Evolutionary conservation across 2,329 filamentous ascomycete species (phyloP).

Genomic region (Ophiocordyceps camponoti-saundersi): DNA sequence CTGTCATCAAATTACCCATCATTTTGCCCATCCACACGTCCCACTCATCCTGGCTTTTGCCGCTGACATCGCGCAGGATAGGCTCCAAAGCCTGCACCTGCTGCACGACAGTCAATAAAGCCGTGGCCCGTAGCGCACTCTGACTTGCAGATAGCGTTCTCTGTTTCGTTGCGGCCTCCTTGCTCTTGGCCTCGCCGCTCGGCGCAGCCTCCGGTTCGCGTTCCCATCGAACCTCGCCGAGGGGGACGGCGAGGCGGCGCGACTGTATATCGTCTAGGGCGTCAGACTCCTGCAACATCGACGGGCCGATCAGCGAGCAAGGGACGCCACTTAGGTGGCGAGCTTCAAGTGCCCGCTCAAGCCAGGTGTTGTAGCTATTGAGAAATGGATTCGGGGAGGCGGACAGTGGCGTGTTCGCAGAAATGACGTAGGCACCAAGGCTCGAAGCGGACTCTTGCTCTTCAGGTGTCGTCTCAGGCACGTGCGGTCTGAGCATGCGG

Average conservation of each 20-base stretch:
- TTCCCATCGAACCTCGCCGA: conserved; percentile 79
- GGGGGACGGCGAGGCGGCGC: conserved; percentile 69
- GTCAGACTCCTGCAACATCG: conserved; percentile 67
- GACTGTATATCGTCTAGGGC: conserved; percentile 50
- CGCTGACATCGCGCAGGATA: conserved; percentile 62
- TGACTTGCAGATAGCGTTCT: conserved; percentile 50
- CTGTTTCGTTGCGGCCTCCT: conserved; percentile 19
- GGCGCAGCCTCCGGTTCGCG: conserved; percentile 48
- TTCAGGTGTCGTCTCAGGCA: conserved; percentile 28
- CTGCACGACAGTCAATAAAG: conserved; percentile 66
- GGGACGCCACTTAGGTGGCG: conserved; percentile 57
- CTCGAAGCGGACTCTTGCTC: conserved; percentile 47
- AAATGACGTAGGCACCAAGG: conserved; percentile 69
- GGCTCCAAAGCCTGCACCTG: conserved; percentile 77
- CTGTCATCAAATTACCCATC: conserved; percentile 68
- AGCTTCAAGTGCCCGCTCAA: conserved; percentile 56
- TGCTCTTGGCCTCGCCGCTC: conserved; percentile 38
- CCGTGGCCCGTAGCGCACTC: conserved; percentile 57
- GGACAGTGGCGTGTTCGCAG: conserved; percentile 66
- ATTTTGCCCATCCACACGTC: conserved; percentile 76
- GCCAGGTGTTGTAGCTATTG: conserved; percentile 70
- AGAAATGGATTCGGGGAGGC: conserved; percentile 68
- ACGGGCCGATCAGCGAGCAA: conserved; percentile 60
- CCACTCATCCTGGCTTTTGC: conserved; percentile 85
- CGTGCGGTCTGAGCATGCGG: conserved; percentile 67